These are phyloP conservation scores for Botrytis medusae DNA, from an alignment of 2,329 filamentous ascomycete genomes.

Conservation along the genomic window DNA sequence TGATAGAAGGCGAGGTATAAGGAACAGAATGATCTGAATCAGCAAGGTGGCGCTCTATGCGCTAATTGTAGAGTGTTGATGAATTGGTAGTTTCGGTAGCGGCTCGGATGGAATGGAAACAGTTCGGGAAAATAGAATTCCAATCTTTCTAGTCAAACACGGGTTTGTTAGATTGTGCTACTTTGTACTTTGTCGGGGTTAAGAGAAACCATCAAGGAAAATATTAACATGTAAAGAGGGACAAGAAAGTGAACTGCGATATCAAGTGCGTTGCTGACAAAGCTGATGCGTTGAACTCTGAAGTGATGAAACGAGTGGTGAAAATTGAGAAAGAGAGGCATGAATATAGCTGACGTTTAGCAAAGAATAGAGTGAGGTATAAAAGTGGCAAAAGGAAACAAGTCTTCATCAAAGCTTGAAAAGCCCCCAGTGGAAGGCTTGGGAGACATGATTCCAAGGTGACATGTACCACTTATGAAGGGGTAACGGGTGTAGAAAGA, in stretches of 20 bases:
- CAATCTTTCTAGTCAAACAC: neutral
- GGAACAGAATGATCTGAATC: neutral
- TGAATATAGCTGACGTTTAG: neutral
- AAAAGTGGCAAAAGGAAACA: neutral
- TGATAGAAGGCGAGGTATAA: neutral
- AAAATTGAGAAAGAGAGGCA: neutral
- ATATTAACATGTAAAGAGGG: neutral
- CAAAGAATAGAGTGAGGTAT: neutral
- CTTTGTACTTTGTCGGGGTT: neutral
- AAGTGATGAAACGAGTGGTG: neutral
- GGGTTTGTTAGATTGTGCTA: neutral
- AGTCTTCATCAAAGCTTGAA: neutral
- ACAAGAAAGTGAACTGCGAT: rapidly evolving
- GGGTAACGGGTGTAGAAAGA: neutral
- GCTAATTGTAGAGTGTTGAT: neutral
- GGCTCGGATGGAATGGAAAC: neutral
- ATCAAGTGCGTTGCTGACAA: neutral
- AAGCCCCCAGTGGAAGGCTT: rapidly evolving
- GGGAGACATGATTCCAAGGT: neutral
- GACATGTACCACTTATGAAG: neutral
- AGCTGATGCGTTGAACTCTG: neutral
- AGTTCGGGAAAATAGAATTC: neutral
- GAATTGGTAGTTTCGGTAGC: rapidly evolving
- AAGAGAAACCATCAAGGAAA: neutral
- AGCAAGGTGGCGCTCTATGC: neutral